Percentiles rank a stretch among this genome's conserved stretches.
phyloP scores from a whole-genome alignment of 805 yeast genomes.

The Metschnikowia hibisci region DNA sequence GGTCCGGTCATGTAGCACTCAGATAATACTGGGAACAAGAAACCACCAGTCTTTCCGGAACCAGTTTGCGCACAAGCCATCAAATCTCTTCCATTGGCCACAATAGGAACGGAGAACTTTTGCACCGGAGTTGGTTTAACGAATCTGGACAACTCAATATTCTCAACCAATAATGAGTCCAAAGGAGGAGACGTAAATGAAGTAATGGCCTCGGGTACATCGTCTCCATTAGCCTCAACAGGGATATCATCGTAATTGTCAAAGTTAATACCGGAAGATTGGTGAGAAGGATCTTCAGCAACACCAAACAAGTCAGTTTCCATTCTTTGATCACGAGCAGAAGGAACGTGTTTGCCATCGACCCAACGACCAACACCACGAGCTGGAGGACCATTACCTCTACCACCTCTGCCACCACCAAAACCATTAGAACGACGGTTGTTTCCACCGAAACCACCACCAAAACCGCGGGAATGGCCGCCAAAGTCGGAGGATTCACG shows the following conservation, averaged over 20 bases:
- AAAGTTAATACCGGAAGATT: slow-evolving; percentile 95
- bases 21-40: slow-evolving; percentile 94
- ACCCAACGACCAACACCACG: slow-evolving; percentile 76
- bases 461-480: slow-evolving; percentile 13
- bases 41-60: slow-evolving; percentile 99
- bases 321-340: slow-evolving; percentile 60
- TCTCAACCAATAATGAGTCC: slow-evolving; percentile 79
- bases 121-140: slow-evolving; percentile 96
- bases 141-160: slow-evolving; percentile 84
- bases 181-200: slow-evolving; percentile 90
- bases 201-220: slow-evolving; percentile 89
- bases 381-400: slow-evolving; percentile 20
- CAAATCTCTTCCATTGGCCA: slow-evolving; percentile 82
- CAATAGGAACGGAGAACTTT: slow-evolving; percentile 89
- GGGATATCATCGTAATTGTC: slow-evolving; percentile 99
- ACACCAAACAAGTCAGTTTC: slow-evolving; percentile 85
- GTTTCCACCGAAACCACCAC: slow-evolving; percentile 18
- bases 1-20: slow-evolving; percentile 91
- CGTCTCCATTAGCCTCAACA: slow-evolving; percentile 94
- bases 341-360: slow-evolving; percentile 85
- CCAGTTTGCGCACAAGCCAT: slow-evolving; percentile 99
- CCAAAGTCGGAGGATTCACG: slow-evolving; percentile 27
- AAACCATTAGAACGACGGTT: slow-evolving; percentile 32
- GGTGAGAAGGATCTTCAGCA: slow-evolving; percentile 68
- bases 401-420: slow-evolving; percentile 21